These are phyloP conservation scores for Pterulicium gracile DNA, from an alignment of 1,284 basidiomycete species.

Conservation along the genomic window DNA sequence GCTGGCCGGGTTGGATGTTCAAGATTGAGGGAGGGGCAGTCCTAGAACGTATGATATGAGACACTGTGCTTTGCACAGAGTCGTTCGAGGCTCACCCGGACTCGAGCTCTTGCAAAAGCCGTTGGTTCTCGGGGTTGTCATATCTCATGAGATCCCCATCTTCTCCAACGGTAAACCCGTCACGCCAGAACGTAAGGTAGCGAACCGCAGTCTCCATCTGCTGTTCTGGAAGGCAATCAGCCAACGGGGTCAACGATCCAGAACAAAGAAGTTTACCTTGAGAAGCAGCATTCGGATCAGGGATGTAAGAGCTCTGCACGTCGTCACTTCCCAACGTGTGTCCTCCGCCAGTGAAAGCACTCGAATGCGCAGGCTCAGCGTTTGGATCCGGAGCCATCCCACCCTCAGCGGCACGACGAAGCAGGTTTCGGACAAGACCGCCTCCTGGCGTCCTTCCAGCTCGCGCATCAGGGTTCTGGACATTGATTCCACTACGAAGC, in stretches of 20 bases:
- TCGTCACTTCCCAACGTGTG: constrained; percentile 86
- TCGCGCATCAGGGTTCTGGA: constrained; percentile 71
- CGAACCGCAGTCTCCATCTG: constrained; percentile 52
- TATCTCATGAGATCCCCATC: constrained; percentile 83
- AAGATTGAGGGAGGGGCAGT: constrained; percentile 73
- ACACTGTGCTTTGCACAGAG: no score
- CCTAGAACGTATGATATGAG: no score
- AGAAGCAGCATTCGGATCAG: constrained; percentile 46
- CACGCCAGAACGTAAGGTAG: constrained; percentile 85
- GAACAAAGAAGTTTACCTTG: constrained; percentile 11
- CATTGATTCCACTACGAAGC: constrained; percentile 67
- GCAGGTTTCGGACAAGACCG: constrained; percentile 69
- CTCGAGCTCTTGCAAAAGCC: constrained; percentile 72
- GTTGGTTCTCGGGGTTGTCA: constrained; percentile 70
- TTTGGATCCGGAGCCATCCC: constrained; percentile 18
- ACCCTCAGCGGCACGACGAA: constrained; percentile 75
- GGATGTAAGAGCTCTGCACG: constrained; percentile 56
- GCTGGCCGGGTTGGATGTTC: constrained; percentile 72
- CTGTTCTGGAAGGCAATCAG: constrained; percentile 8
- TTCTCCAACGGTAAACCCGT: constrained; percentile 92
- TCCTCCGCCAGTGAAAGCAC: constrained; percentile 58
- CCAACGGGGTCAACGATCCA: constrained; percentile 3
- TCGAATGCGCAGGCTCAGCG: constrained; percentile 20
- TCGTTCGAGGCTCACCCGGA: constrained; percentile 60
- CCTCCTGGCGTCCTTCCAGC: constrained; percentile 42